Evolutionary conservation across 176 grass and related monocot genomes (phyloP), one percentile per base, ranked within the genome.

Genomic region (Zizania latifolia): DNA sequence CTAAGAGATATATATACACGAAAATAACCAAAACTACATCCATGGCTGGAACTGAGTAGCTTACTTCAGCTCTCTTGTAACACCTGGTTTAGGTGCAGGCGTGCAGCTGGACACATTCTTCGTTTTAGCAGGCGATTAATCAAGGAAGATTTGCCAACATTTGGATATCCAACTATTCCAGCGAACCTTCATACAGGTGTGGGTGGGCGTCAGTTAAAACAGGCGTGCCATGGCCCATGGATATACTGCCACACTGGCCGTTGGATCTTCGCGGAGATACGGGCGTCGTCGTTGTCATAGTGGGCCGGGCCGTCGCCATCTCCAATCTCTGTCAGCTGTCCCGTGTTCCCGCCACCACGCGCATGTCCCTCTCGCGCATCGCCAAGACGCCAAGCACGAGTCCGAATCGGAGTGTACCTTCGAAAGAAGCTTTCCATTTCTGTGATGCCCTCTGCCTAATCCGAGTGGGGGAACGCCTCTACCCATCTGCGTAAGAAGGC

Each of bases 111-210:
- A 84, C 95, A 99, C 95, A 94, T 94, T 86, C 95, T 88, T 84
- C 95, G 75, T 57, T 92, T 99, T 44, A 94, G 78, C 71, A 99
- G 86, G 72, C 91, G 91, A 89, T 99, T 99, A 77, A 99, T 92
- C 74, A 99, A 78, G 81, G 95, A 99, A 51, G 91, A 99, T 85
- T 94, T 99, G 28, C 95, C 91, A 21, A 99, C 95, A 71, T 99
- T 99, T 72, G 95, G 95, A 86, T 99, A 99, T 81, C 95, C 95
- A 80, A 99, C 86, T 78, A 99, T 94, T 82, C 95, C 95, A 79
- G 91, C 91, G 89, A 63, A 99, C 86, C 95, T 98, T 80, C 57
- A 86, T 57, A 33, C 34, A 58, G 15, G 24, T n/a, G n/a, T 17
- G 46, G 48, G 19, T 53, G 48, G 48, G 48, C 46, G 19, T 17